phyloP scores from a whole-genome alignment of 2,329 filamentous ascomycete genomes.

The Fusarium fracticaudum region DNA sequence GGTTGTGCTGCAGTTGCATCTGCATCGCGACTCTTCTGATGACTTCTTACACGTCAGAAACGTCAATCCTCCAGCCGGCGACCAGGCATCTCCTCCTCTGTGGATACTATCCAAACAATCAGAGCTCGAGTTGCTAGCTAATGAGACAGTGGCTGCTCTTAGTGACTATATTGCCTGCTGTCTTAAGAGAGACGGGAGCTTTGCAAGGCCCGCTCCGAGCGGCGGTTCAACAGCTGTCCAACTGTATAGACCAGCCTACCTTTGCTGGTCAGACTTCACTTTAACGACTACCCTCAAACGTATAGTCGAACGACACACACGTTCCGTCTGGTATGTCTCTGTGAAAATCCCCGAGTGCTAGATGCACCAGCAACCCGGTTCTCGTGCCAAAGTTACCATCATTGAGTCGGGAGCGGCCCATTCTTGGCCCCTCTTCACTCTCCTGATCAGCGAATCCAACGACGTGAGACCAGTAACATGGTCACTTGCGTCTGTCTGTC shows the following conservation, averaged over 20 bases:
- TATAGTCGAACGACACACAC: neutral
- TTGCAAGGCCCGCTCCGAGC: conserved; percentile 30
- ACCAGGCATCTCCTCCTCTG: neutral
- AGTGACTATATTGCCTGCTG: conserved; percentile 1
- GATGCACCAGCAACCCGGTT: neutral
- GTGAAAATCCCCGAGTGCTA: neutral
- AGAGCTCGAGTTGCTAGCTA: conserved; percentile 1
- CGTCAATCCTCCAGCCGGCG: conserved; percentile 5
- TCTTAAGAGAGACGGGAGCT: conserved; percentile 3
- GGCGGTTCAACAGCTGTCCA: neutral
- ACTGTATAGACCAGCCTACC: neutral
- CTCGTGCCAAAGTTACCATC: neutral
- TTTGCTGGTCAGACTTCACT: neutral
- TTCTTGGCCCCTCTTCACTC: neutral
- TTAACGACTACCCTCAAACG: neutral
- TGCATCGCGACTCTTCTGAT: neutral
- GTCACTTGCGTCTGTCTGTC: neutral
- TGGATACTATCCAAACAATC: conserved; percentile 28
- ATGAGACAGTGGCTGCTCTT: conserved; percentile 29
- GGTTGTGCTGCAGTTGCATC: conserved; percentile 8
- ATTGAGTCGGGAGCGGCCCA: neutral
- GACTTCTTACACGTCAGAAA: neutral
- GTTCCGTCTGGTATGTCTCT: neutral
- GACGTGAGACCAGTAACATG: neutral
- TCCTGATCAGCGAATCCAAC: neutral